These are phyloP conservation scores for Fusarium mexicanum DNA, from an alignment of 2,329 filamentous ascomycete genomes.

Conservation along the genomic window DNA sequence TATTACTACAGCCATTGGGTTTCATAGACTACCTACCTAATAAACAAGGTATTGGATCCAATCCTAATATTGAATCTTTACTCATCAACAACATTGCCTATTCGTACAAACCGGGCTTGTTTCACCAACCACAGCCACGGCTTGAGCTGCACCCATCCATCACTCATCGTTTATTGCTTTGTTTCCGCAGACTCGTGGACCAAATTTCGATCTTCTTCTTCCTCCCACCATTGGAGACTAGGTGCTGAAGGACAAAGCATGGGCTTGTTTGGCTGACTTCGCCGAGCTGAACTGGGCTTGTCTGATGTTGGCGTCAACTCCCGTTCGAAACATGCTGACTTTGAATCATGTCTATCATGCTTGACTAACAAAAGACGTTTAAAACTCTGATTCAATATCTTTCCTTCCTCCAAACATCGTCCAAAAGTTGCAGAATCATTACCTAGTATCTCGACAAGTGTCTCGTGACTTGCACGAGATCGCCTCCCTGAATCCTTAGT, in stretches of 20 bases:
- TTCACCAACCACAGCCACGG: constrained; percentile 29
- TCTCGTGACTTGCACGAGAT: constrained; percentile 16
- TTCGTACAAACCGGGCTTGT: constrained; percentile 23
- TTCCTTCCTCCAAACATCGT: neutral
- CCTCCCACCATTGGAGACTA: neutral
- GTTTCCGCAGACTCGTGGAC: constrained; percentile 6
- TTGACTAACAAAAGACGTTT: constrained; percentile 15
- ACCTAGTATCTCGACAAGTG: neutral
- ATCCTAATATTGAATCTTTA: neutral
- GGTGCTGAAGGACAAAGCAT: constrained; percentile 5
- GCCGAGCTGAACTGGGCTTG: constrained; percentile 11
- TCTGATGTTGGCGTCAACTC: constrained; percentile 8
- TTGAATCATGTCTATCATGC: constrained; percentile 25
- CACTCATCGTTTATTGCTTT: constrained; percentile 11
- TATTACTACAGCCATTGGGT: constrained; percentile 4
- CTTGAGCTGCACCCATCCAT: constrained; percentile 23
- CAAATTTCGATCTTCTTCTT: neutral
- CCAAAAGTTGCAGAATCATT: neutral
- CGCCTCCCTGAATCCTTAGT: constrained; percentile 26
- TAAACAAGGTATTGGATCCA: neutral
- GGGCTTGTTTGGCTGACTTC: constrained; percentile 3
- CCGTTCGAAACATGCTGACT: constrained; percentile 16
- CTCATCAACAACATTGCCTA: neutral
- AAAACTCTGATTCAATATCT: neutral
- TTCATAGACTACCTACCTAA: neutral